A percentile compares a stretch with the other conserved stretches of the same genome.
These are phyloP conservation scores for Talaromyces sp. DNA, from an alignment of 2,329 filamentous ascomycete genomes.

Conservation along the genomic window DNA sequence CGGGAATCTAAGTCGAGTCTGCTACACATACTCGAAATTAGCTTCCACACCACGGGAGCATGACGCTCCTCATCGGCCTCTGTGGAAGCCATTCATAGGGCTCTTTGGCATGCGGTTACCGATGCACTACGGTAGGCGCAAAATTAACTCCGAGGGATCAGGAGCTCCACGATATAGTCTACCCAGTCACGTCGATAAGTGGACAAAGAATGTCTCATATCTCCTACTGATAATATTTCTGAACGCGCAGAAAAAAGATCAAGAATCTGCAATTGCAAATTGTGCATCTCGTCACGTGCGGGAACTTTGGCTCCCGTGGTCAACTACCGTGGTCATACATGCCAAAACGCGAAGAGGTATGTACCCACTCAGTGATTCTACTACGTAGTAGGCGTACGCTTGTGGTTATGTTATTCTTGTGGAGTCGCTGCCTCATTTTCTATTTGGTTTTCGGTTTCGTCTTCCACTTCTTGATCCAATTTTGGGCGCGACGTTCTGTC, in stretches of 20 bases:
- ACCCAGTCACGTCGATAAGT: too few species aligned
- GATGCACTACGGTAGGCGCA: too few species aligned
- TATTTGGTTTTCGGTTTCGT: too few species aligned
- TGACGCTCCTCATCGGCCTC: background rate
- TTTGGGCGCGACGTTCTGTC: background rate
- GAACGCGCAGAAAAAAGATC: too few species aligned
- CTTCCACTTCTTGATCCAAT: background rate
- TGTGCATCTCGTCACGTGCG: background rate
- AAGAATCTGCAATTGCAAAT: too few species aligned
- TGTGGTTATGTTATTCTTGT: too few species aligned
- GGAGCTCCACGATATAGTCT: too few species aligned
- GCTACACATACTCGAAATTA: background rate
- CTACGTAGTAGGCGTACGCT: background rate
- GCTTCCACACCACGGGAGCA: background rate
- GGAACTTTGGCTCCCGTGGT: background rate
- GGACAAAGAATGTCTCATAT: too few species aligned
- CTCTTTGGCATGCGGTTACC: background rate
- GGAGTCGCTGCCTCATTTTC: too few species aligned
- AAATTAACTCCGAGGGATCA: background rate
- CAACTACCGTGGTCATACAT: background rate
- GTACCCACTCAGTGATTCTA: background rate
- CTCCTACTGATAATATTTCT: too few species aligned
- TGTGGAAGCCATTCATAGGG: background rate
- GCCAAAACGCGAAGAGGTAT: background rate
- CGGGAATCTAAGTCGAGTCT: background rate